phyloP scores from a whole-genome alignment of 1,284 basidiomycete genomes.

The Golubevia sp. region DNA sequence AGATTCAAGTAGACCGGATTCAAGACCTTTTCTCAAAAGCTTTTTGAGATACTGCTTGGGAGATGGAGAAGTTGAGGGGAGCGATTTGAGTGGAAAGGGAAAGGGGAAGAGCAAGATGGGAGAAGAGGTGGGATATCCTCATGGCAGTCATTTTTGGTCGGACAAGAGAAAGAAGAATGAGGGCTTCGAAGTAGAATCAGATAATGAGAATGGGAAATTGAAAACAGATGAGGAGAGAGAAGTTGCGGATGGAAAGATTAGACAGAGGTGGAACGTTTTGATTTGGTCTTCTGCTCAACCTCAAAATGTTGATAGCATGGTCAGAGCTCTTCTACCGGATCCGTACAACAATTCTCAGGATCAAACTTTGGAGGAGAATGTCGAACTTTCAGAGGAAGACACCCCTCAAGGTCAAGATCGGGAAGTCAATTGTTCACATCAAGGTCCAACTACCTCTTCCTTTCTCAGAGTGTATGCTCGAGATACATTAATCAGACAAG shows the following conservation, averaged over 20 bases:
- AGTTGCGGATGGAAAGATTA: neutral
- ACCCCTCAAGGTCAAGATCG: too few species aligned
- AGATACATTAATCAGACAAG: too few species aligned
- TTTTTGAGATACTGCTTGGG: constrained; percentile 53
- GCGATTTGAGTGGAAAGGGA: neutral
- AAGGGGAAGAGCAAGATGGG: too few species aligned
- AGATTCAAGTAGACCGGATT: constrained; percentile 21
- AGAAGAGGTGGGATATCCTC: constrained; percentile 6
- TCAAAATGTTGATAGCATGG: constrained; percentile 42
- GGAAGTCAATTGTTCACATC: too few species aligned
- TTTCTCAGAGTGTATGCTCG: too few species aligned
- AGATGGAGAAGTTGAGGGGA: constrained; percentile 7
- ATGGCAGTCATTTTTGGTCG: constrained; percentile 39
- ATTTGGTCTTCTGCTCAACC: constrained; percentile 54
- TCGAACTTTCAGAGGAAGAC: too few species aligned
- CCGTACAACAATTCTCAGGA: too few species aligned
- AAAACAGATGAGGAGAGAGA: neutral
- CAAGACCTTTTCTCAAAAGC: constrained; percentile 35
- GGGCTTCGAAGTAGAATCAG: neutral
- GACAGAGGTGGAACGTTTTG: constrained; percentile 33
- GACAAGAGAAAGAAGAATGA: neutral
- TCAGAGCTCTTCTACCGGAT: constrained; percentile 35
- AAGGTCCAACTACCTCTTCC: too few species aligned
- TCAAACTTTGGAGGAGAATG: too few species aligned
- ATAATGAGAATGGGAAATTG: neutral